These are phyloP conservation scores for Boletellus emodensis DNA, from an alignment of 768 basidiomycete species.

Conservation along the genomic window DNA sequence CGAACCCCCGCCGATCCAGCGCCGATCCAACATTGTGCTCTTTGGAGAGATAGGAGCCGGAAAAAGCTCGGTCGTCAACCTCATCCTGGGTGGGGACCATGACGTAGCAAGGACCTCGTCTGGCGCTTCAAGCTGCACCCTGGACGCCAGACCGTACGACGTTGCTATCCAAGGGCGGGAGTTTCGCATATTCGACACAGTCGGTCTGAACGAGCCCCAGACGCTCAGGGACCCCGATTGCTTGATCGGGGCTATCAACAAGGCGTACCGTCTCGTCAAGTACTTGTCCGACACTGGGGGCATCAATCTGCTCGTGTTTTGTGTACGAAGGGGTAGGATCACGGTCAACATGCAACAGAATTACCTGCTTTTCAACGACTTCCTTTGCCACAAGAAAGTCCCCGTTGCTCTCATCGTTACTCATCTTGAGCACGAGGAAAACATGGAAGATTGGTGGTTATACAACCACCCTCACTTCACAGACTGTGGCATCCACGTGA, in stretches of 20 bases:
- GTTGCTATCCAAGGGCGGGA: constrained; percentile 14
- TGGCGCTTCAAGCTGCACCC: constrained; percentile 32
- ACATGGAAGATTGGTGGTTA: constrained; percentile 36
- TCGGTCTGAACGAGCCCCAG: constrained; percentile 31
- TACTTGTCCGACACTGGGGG: constrained; percentile 31
- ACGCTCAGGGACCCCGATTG: constrained; percentile 21
- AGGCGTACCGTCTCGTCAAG: constrained; percentile 34
- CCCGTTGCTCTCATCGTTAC: constrained; percentile 32
- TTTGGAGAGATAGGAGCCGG: constrained; percentile 32
- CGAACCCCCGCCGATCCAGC: constrained; percentile 10
- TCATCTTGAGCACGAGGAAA: constrained; percentile 33
- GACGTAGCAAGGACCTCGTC: constrained; percentile 29
- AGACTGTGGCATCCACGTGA: constrained; percentile 17
- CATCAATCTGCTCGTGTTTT: constrained; percentile 39
- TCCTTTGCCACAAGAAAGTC: constrained; percentile 31
- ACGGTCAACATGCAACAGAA: constrained; percentile 26
- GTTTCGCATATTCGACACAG: constrained; percentile 34
- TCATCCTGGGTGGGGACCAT: constrained; percentile 28
- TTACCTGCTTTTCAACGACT: constrained; percentile 32
- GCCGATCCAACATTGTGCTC: constrained; percentile 23
- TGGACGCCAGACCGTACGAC: constrained; percentile 28
- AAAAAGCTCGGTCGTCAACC: constrained; percentile 43
- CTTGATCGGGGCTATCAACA: constrained; percentile 28
- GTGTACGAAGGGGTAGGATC: constrained; percentile 33
- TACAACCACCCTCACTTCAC: constrained; percentile 23